Base-by-base conservation (phyloP, 75 land plant genomes). In the Larix kaempferi region DNA sequence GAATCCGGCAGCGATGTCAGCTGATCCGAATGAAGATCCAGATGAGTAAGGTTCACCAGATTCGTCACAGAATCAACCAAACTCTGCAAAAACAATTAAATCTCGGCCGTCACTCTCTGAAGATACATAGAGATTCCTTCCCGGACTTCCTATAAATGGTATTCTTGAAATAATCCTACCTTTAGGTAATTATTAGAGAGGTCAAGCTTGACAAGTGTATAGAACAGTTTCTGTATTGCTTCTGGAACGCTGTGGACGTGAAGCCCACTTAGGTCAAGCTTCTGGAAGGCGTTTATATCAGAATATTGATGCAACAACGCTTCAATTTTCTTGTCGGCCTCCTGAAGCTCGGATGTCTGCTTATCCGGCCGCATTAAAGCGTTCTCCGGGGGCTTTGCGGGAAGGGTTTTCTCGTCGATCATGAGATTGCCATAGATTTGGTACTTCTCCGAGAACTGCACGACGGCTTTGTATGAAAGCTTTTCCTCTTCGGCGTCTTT, bases 11-110 rank as follows among this genome's bases (percentile, higher is more conserved):
- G 88, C 22, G 78, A 58, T 58, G 71, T 81, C 7, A 91, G 80
- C 71, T 89, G 92, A 75, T 91, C 89, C 22, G 92, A 87, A 59
- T 86, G 89, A 64, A 91, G 78, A 49, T 88, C 86, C 37, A 91
- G 79, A 67, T 41, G 76, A 76, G 81, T 76, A 79, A 91, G 73
- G 57, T 88, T 91, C 13, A 78, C 78, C 49, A 91, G 78, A 52
- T 88, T 80, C 72, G 72, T 41, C 62, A 89, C 71, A 5, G 94
- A 77, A 33, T 88, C 91, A 5, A 90, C 92, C 22, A 91, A 85
- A 0, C 21, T 63, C 93, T 91, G 81, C 19, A 66, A 37, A 10
- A 61, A 35, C 4, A n/a, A 4, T 22, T 5, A 27, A 21, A 19
- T 29, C 57, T 62, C n/a, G n/a, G n/a, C 56, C 56, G 19, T 19